These are phyloP conservation scores for Xylaria sp. DNA, from an alignment of 2,329 filamentous ascomycete species.

Conservation along the genomic window DNA sequence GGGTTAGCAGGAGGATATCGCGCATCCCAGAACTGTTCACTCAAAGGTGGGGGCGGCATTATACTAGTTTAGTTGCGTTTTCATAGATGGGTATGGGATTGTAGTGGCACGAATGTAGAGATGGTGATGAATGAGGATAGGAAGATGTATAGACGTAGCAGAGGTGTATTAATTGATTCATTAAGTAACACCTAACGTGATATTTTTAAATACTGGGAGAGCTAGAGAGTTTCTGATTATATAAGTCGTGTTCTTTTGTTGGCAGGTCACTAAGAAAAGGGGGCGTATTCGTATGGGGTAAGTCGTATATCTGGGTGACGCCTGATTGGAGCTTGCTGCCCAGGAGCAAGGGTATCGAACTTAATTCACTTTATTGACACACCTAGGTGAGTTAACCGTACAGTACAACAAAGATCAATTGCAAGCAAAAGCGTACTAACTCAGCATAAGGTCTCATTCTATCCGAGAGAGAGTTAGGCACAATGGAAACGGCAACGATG, in stretches of 20 bases:
- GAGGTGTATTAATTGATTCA: neutral
- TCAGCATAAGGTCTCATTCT: neutral
- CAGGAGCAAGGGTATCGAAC: too few relatives aligned
- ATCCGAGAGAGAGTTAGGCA: neutral
- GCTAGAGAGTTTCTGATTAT: neutral
- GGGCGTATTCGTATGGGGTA: neutral
- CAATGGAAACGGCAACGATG: neutral
- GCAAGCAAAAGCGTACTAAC: neutral
- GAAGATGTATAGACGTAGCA: neutral
- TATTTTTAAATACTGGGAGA: neutral
- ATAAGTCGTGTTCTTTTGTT: neutral
- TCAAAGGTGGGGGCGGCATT: slow-evolving; percentile 19
- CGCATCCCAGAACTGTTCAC: slow-evolving; percentile 26
- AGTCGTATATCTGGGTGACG: neutral
- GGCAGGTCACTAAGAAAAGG: neutral
- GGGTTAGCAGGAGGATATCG: slow-evolving; percentile 51
- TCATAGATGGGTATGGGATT: neutral
- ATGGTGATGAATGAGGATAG: neutral
- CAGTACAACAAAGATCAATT: neutral
- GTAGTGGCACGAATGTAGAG: neutral
- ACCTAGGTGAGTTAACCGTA: neutral
- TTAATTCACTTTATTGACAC: neutral
- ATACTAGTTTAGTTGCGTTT: too few relatives aligned
- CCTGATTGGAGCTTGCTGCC: neutral
- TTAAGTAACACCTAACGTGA: neutral